Evolutionary conservation across 192 early-diverging fungal genomes (phyloP).

Genomic region (Rhizophagus sp.): DNA sequence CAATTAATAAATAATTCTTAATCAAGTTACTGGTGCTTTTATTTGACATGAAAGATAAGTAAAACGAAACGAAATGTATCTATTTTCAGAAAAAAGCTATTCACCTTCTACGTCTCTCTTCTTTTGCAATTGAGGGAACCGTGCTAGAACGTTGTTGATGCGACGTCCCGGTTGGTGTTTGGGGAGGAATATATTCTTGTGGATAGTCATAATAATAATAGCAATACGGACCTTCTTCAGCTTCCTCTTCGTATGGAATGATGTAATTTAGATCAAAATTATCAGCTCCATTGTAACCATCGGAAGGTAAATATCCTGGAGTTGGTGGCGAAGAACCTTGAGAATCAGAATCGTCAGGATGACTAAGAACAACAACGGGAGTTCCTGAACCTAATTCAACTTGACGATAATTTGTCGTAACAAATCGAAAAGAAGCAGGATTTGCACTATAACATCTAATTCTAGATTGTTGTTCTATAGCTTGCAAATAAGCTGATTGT

Average conservation of each 20-base stretch:
- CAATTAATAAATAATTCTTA: background rate
- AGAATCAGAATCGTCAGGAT: slow-evolving; percentile 33
- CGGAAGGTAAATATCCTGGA: slow-evolving; percentile 18
- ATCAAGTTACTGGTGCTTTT: too few relatives aligned
- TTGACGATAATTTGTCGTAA: slow-evolving; percentile 25
- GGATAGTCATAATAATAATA: slow-evolving; percentile 27
- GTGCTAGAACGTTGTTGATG: slow-evolving; percentile 15
- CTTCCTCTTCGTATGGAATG: slow-evolving; percentile 23
- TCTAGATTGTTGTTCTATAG: slow-evolving; percentile 4
- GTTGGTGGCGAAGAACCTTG: slow-evolving; percentile 32
- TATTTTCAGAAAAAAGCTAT: background rate
- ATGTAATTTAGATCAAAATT: slow-evolving; percentile 13
- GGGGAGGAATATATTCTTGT: slow-evolving; percentile 26
- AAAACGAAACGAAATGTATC: background rate
- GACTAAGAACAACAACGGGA: slow-evolving; percentile 31
- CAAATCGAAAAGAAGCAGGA: slow-evolving; percentile 20
- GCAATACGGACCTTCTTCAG: slow-evolving; percentile 11
- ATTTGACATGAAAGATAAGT: too few relatives aligned
- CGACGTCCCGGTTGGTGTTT: slow-evolving; percentile 22
- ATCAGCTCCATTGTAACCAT: slow-evolving; percentile 11
- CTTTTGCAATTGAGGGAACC: slow-evolving; percentile 9
- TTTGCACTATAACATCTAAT: slow-evolving; percentile 15
- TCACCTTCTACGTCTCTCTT: slow-evolving; percentile 33
- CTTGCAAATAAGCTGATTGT: slow-evolving; percentile 15
- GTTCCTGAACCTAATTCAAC: slow-evolving; percentile 22